Evolutionary conservation across 805 yeast genomes (phyloP).

Genomic region (Wickerhamiella nectarea): DNA sequence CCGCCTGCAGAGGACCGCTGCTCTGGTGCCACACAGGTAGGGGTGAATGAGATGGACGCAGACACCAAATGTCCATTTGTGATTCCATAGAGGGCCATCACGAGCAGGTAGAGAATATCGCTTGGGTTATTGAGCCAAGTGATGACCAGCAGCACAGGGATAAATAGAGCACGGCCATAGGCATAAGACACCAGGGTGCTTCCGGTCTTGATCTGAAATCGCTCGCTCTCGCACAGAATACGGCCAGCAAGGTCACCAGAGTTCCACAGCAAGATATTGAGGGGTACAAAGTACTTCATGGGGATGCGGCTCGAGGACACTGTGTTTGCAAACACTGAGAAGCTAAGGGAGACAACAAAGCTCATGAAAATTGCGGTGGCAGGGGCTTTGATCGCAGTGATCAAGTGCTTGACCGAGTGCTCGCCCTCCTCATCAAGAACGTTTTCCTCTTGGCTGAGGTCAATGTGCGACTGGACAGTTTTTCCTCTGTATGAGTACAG

Average conservation of each 20-base stretch:
- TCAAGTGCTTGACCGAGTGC: background rate
- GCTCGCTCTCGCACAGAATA: constrained; percentile 38
- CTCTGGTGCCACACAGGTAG: constrained; percentile 42
- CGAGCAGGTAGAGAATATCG: constrained; percentile 38
- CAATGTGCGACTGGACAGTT: constrained; percentile 10
- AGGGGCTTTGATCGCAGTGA: constrained; percentile 36
- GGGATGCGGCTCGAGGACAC: constrained; percentile 38
- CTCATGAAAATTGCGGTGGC: constrained; percentile 59
- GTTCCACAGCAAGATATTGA: constrained; percentile 78
- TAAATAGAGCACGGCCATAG: constrained; percentile 36
- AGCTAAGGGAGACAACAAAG: constrained; percentile 59
- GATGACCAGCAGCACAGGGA: constrained; percentile 63
- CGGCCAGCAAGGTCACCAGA: constrained; percentile 77
- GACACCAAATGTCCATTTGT: constrained; percentile 80
- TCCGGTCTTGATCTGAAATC: constrained; percentile 33
- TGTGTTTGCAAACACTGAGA: constrained; percentile 81
- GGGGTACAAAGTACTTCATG: constrained; percentile 45
- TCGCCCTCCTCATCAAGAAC: background rate
- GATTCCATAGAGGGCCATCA: constrained; percentile 71
- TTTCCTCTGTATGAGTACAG: constrained; percentile 10
- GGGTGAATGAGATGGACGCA: constrained; percentile 65
- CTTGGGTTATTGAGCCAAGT: constrained; percentile 35
- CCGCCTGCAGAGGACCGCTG: constrained; percentile 93
- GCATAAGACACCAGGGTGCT: constrained; percentile 40
- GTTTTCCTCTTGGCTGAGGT: constrained; percentile 11